Evolutionary conservation across 2,329 filamentous ascomycete species (phyloP).

Genomic region (Clonostachys byssicola): DNA sequence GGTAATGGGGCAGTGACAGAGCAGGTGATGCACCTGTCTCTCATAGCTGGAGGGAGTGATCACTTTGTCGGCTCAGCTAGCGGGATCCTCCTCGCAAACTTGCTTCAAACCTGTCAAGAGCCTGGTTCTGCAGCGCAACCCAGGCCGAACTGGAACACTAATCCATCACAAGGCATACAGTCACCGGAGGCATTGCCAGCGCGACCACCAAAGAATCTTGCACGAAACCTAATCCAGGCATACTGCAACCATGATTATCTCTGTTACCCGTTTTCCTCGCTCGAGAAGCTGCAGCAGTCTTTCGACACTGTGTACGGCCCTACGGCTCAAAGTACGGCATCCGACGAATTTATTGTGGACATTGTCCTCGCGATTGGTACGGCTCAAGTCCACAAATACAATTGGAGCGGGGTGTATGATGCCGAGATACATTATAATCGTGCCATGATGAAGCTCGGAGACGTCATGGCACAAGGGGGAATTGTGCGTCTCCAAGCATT

Average conservation of each 20-base stretch:
- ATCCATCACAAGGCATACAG: not conserved
- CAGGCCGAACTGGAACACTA: not conserved
- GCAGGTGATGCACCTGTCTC: constrained; percentile 35
- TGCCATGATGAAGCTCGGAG: constrained; percentile 26
- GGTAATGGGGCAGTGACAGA: constrained; percentile 23
- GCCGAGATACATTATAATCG: constrained; percentile 33
- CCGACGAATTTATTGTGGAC: constrained; percentile 29
- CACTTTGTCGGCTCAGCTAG: constrained; percentile 34
- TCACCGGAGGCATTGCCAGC: not conserved
- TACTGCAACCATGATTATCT: constrained; percentile 37
- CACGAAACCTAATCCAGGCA: constrained; percentile 27
- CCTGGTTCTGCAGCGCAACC: constrained; percentile 4
- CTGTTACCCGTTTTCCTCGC: constrained; percentile 33
- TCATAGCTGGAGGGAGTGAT: constrained; percentile 32
- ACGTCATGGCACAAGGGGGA: constrained; percentile 27
- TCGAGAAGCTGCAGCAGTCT: constrained; percentile 15
- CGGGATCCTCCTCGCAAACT: constrained; percentile 32
- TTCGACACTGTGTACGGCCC: constrained; percentile 21
- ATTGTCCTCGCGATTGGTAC: constrained; percentile 38
- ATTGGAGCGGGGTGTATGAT: constrained; percentile 35
- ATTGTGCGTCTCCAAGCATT: constrained; percentile 32
- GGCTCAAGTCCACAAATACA: constrained; percentile 34
- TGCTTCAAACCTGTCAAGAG: constrained; percentile 18
- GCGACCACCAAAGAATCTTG: constrained; percentile 25
- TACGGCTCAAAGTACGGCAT: constrained; percentile 1